phyloP scores from a whole-genome alignment of 805 yeast species.

The Tetrapisispora arboricola region DNA sequence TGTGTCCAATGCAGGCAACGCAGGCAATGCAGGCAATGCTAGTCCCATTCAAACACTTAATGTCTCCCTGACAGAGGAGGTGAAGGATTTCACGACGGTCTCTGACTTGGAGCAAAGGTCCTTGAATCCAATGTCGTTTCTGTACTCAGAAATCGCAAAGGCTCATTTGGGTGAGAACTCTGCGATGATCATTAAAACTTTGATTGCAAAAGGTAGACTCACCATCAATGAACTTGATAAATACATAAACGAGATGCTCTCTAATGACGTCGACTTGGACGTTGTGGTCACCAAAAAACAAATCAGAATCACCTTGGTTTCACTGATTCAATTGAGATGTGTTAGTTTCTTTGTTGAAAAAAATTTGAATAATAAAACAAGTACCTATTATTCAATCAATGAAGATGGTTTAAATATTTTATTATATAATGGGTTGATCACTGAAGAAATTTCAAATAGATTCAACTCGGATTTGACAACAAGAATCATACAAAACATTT shows the following conservation, averaged over 20 bases:
- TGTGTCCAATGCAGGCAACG: too few species aligned
- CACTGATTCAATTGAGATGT: slow-evolving; percentile 71
- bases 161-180: slow-evolving; percentile 66
- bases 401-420: slow-evolving; percentile 54
- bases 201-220: slow-evolving; percentile 61
- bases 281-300: slow-evolving; percentile 21
- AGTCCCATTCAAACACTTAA: not conserved
- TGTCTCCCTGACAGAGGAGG: not conserved
- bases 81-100: slow-evolving; percentile 6
- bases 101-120: slow-evolving; percentile 35
- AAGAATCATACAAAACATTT: slow-evolving; percentile 55
- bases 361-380: slow-evolving; percentile 18
- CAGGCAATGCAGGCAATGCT: too few species aligned
- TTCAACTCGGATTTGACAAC: slow-evolving; percentile 19
- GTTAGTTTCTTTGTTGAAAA: slow-evolving; percentile 52
- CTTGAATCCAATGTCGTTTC: slow-evolving; percentile 51
- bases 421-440: slow-evolving; percentile 69
- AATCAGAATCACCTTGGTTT: slow-evolving; percentile 58
- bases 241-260: slow-evolving; percentile 26
- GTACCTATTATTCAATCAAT: slow-evolving; percentile 46
- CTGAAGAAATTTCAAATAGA: slow-evolving; percentile 39
- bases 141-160: slow-evolving; percentile 44
- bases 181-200: slow-evolving; percentile 45
- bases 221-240: slow-evolving; percentile 44
- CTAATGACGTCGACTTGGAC: slow-evolving; percentile 28